Evolutionary conservation across 202 grass and related monocot species (phyloP), one percentile per base, ranked within the genome.

Genomic region (Saccharum hybrid): DNA sequence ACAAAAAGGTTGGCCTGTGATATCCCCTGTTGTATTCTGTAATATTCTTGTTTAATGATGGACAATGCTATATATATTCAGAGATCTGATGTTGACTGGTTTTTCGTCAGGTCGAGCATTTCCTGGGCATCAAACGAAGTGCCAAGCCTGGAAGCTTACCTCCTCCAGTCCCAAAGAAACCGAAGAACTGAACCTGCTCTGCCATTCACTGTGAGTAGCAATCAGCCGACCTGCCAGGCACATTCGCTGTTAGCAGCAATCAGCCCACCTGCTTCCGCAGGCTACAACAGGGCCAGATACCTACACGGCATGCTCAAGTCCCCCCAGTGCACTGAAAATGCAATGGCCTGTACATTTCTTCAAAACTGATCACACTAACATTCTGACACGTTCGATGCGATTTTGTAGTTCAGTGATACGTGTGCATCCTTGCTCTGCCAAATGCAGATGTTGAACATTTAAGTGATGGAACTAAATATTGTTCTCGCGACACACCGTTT

Each of bases 121-220:
- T 88, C 78, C 84, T 84, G 52, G 91, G 91, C 79, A 96, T 94
- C 63, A 96, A 96, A 84, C 88, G 89, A 74, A 92, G 68, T 48
- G 81, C 91, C 51, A 74, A 92, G 45, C 33, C 86, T 79, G 79
- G 75, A 62, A 77, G 82, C 88, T 82, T 98, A 2, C 61, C 61
- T 33, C 91, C 93, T 19, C 93, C 82, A 5, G 84, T 82, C 26
- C 82, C 88, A 39, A 96, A 96, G 86, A 94, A 89, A 63, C 78
- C 82, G 28, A 94, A 89, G 84, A 92, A 87, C 67, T 94, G 84
- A 92, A 83, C 54, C 66, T 77, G 81, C 80, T 80, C 75, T 66
- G 52, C 10, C 48, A n/a, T 63, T 45, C 33, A 83, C 80, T 87
- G 52, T 28, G 12, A 33, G 22, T 81, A 87, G 70, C 46, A 76